Evolutionary conservation across 2,329 filamentous ascomycete species (phyloP).

Genomic region (Colletotrichum truncatum): DNA sequence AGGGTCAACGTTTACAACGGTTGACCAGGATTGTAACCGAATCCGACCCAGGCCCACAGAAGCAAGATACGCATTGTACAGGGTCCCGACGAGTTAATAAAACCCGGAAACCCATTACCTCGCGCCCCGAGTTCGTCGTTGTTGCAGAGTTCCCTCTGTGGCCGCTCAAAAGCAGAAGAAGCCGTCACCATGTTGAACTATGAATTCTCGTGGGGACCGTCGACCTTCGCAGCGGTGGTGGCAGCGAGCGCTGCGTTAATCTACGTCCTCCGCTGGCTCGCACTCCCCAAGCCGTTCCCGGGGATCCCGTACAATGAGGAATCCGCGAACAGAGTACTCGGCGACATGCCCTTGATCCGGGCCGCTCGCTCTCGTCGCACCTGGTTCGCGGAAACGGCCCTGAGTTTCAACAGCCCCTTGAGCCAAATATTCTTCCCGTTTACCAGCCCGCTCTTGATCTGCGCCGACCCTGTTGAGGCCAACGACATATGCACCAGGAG

Average conservation of each 20-base stretch:
- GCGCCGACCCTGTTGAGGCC: conserved; percentile 42
- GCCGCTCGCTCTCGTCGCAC: conserved; percentile 28
- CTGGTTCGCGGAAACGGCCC: conserved; percentile 37
- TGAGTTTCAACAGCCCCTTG: conserved; percentile 36
- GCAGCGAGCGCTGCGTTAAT: neutral
- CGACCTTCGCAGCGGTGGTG: neutral
- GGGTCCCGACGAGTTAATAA: too few species aligned
- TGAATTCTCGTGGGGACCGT: neutral
- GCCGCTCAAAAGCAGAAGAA: too few species aligned
- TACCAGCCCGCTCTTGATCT: conserved; percentile 38
- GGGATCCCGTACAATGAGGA: conserved; percentile 39
- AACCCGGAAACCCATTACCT: too few species aligned
- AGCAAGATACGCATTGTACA: too few species aligned
- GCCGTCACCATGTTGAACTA: too few species aligned
- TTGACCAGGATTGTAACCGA: too few species aligned
- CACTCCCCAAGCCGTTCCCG: conserved; percentile 38
- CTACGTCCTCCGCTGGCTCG: neutral
- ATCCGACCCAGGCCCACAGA: too few species aligned
- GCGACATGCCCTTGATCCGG: conserved; percentile 33
- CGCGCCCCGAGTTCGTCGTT: too few species aligned
- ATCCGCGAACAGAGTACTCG: conserved; percentile 32
- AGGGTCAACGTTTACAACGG: too few species aligned
- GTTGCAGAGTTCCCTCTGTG: too few species aligned
- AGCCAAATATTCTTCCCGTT: conserved; percentile 46
- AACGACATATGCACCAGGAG: conserved; percentile 43